Conservation (phyloP, 768 basidiomycete genomes). For the Calocera cornea region DNA sequence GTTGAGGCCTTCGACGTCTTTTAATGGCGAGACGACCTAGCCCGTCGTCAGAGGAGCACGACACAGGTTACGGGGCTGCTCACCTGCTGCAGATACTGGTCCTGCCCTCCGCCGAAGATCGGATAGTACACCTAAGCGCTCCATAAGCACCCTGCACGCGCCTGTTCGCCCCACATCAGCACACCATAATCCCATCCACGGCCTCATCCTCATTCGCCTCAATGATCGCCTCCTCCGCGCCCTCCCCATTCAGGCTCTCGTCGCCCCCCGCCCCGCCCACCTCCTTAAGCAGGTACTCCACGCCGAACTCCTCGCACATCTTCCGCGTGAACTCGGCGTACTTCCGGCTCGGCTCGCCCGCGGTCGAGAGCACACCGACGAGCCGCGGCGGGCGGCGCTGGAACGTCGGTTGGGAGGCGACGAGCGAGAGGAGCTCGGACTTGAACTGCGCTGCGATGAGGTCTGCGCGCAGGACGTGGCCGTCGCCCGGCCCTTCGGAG, state of each 20-base stretch:
- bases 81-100: conserved; percentile 93
- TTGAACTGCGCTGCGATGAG: not conserved
- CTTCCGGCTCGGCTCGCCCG: conserved; percentile 59
- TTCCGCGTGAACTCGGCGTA: conserved; percentile 87
- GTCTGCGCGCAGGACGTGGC: not conserved
- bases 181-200: conserved; percentile 96
- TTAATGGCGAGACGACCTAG: conserved; percentile 83
- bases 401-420: not conserved
- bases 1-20: conserved; percentile 95
- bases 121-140: conserved; percentile 87
- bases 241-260: conserved; percentile 59
- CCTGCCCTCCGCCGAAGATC: conserved; percentile 77
- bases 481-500: not conserved
- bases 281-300: conserved; percentile 67
- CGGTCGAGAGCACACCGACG: conserved; percentile 82
- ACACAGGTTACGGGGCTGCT: conserved; percentile 6
- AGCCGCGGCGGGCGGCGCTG: conserved; percentile 46
- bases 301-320: conserved; percentile 78
- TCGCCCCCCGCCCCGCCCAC: conserved; percentile 36
- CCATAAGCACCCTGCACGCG: not conserved
- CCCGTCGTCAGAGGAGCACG: not conserved
- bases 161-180: too few species aligned
- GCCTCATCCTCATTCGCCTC: conserved; percentile 80
- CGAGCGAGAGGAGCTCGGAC: not conserved
- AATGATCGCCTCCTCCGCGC: conserved; percentile 90